Conservation (phyloP, 2,329 filamentous ascomycete genomes). For the Zymoseptoria tritici region DNA sequence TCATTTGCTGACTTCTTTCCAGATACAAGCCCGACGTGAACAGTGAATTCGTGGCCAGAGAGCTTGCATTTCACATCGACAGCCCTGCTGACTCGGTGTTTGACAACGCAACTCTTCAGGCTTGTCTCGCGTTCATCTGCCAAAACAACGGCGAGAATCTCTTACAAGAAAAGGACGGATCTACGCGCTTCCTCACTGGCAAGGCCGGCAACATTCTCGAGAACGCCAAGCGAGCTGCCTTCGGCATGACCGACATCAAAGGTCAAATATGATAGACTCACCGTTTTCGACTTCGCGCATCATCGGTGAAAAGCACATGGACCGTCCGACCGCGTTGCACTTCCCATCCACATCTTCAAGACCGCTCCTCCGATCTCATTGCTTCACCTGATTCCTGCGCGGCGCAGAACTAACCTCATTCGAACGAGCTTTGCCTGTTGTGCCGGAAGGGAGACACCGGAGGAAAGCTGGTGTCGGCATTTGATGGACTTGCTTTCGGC, state of each 20-base stretch:
- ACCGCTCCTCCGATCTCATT: not conserved
- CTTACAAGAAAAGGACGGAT: constrained; percentile 66
- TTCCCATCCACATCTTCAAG: not conserved
- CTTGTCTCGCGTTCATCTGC: constrained; percentile 78
- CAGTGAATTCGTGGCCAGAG: constrained; percentile 86
- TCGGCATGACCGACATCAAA: constrained; percentile 90
- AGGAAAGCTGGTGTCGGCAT: not conserved
- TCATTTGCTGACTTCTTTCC: constrained; percentile 38
- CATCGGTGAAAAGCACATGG: not conserved
- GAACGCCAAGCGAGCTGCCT: constrained; percentile 61
- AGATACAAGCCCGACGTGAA: constrained; percentile 91
- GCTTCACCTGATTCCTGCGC: not conserved
- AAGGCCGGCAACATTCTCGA: constrained; percentile 72
- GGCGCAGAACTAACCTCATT: not conserved
- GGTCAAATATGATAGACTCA: constrained; percentile 65
- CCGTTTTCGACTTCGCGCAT: not conserved
- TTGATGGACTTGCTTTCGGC: not conserved
- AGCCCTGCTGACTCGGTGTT: constrained; percentile 47
- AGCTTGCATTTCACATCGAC: constrained; percentile 91
- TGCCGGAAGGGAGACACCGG: not conserved
- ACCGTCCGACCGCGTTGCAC: not conserved
- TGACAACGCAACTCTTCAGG: constrained; percentile 21
- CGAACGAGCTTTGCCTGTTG: not conserved
- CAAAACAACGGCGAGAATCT: constrained; percentile 69
- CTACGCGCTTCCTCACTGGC: constrained; percentile 60